phyloP scores from a whole-genome alignment of 2,329 filamentous ascomycete species.

The Sporothrix luriei region DNA sequence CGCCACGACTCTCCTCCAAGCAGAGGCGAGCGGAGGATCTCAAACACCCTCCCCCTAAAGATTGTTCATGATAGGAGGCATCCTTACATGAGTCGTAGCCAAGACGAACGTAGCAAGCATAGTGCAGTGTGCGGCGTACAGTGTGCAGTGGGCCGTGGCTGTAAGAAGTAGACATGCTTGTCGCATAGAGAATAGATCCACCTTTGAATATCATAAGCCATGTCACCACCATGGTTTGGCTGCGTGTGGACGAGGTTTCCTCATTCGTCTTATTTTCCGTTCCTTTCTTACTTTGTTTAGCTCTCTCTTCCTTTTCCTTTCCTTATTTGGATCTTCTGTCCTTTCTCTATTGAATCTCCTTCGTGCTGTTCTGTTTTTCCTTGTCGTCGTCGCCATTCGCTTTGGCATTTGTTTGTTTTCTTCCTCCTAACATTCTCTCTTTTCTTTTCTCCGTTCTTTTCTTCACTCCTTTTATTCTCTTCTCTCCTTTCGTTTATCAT shows the following conservation, averaged over 20 bases:
- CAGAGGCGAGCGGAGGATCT: conserved; percentile 10
- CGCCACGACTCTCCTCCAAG: conserved; percentile 4
- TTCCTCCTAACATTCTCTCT: not conserved
- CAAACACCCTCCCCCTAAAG: not conserved
- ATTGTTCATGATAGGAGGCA: not conserved
- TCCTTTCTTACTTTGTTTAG: not conserved
- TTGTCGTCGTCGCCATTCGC: conserved; percentile 1
- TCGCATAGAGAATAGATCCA: not conserved
- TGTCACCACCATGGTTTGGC: conserved; percentile 15
- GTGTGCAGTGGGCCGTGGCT: not conserved
- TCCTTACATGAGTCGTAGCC: not conserved
- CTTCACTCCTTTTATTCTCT: not conserved
- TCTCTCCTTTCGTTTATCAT: conserved; percentile 2
- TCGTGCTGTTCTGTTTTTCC: not conserved
- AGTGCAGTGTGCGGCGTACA: not conserved
- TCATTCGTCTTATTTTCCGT: not conserved
- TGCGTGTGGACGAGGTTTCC: conserved; percentile 1
- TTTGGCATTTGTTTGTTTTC: conserved; percentile 12
- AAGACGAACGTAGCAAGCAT: conserved; percentile 10
- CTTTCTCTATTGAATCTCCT: not conserved
- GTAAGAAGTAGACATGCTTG: not conserved
- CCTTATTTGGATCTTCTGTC: not conserved
- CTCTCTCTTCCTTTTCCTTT: not conserved
- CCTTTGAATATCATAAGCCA: conserved; percentile 1
- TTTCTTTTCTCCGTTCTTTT: not conserved